A percentile compares a stretch with the other conserved stretches of the same genome.
Evolutionary conservation across 495 filamentous ascomycete genomes (phyloP).

Genomic region (Annulohypoxylon stygium): DNA sequence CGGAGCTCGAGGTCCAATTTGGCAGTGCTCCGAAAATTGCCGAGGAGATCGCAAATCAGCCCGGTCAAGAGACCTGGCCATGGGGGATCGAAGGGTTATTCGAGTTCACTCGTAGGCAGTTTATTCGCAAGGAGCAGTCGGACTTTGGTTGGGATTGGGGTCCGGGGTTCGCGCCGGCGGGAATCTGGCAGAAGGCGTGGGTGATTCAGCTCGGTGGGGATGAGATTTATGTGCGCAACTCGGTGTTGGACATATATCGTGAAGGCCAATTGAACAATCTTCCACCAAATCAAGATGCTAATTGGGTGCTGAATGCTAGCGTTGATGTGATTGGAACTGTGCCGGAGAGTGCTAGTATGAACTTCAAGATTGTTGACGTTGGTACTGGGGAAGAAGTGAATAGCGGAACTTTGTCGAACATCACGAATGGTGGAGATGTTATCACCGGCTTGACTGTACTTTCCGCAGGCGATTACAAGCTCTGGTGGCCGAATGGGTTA

Average conservation of each 20-base stretch:
- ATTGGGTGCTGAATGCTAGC: conserved; percentile 79
- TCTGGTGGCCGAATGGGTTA: conserved; percentile 75
- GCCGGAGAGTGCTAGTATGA: conserved; percentile 62
- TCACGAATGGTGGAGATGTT: conserved; percentile 60
- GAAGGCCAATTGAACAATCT: conserved; percentile 71
- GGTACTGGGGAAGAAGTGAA: conserved; percentile 61
- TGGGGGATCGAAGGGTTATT: conserved; percentile 59
- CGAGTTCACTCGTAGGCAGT: conserved; percentile 70
- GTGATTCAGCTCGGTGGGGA: conserved; percentile 65
- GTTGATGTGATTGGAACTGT: conserved; percentile 71
- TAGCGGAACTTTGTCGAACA: conserved; percentile 58
- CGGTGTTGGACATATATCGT: conserved; percentile 71
- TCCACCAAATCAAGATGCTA: conserved; percentile 69
- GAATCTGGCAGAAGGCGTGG: conserved; percentile 75
- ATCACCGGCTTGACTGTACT: conserved; percentile 67
- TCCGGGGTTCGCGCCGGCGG: conserved; percentile 73
- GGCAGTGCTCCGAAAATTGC: conserved; percentile 65
- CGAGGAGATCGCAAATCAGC: conserved; percentile 63
- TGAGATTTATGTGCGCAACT: conserved; percentile 68
- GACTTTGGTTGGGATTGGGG: conserved; percentile 83
- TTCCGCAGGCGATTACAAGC: conserved; percentile 60
- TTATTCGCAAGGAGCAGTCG: conserved; percentile 76
- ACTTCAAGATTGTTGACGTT: conserved; percentile 67
- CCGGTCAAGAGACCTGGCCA: conserved; percentile 68
- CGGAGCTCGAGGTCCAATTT: conserved; percentile 70